Conservation (phyloP, 2,329 filamentous ascomycete species). For the Pyricularia sp. region DNA sequence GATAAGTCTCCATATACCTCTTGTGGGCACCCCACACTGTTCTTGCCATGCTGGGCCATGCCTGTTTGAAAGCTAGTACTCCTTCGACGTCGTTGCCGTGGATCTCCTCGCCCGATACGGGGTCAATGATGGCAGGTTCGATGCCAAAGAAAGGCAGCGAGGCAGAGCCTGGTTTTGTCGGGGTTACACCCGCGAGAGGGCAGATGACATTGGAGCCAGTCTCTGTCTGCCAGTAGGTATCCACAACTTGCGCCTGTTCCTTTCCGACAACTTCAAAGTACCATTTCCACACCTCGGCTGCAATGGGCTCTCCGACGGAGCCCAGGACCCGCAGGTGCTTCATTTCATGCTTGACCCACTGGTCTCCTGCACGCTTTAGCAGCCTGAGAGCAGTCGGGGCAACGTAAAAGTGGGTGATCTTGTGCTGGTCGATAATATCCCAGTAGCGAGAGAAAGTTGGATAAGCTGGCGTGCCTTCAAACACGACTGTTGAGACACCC, state of each 20-base stretch:
- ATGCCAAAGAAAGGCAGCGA: conserved; percentile 97
- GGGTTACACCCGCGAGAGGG: conserved; percentile 81
- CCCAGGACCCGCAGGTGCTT: conserved; percentile 79
- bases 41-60: conserved; percentile 97
- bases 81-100: conserved; percentile 94
- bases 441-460: conserved; percentile 97
- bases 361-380: conserved; percentile 87
- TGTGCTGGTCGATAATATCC: conserved; percentile 93
- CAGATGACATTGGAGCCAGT: conserved; percentile 95
- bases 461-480: conserved; percentile 94
- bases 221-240: conserved; percentile 99
- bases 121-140: conserved; percentile 94
- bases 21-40: conserved; percentile 97
- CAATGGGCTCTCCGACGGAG: conserved; percentile 94
- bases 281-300: conserved; percentile 99
- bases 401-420: conserved; percentile 96
- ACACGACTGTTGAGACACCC: conserved; percentile 89
- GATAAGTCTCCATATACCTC: conserved; percentile 96
- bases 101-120: conserved; percentile 85
- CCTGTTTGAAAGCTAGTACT: conserved; percentile 90
- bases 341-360: conserved; percentile 85
- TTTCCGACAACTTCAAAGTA: conserved; percentile 93
- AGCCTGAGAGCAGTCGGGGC: conserved; percentile 86
- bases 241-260: conserved; percentile 83
- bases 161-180: conserved; percentile 91